Evolutionary conservation across 169 alveolate species (phyloP), one percentile per base, ranked within the genome.

Genomic region (Cryptosporidium muris): DNA sequence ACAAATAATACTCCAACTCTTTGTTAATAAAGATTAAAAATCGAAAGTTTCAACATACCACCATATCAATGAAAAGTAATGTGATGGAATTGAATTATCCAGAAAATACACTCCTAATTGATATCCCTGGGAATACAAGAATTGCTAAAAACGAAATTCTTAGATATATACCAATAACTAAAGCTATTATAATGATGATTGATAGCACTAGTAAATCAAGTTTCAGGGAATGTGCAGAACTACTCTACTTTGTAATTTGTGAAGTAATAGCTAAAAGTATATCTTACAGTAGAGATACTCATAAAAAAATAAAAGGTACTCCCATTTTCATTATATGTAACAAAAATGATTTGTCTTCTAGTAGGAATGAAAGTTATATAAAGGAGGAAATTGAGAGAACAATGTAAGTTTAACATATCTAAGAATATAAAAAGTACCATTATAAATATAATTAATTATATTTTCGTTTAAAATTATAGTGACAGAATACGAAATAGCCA

Each of bases 71-170:
- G 42, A 47, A 43, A 58, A 66, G 74, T 25, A 51, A 51, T 34
- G 8, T 37, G 11, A 74, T 51, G 37, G 60, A 47, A 58, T 4
- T 74, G 12, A 47, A 54, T 16, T 25, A 0, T 25, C 25, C 25
- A 16, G 81, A 66, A 42, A 37, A 49, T 6, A 16, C 12, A 52
- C 62, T 63, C 43, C 51, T 81, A 42, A 38, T 65, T 12, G 89
- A 81, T 40, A 81, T 81, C 43, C 89, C 89, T 52, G 89, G 89
- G 38, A 62, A 81, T 37, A 66, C 65, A 37, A 62, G 65, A 49
- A 45, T 60, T 5, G 62, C 54, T 16, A 45, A 81, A 38, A 64
- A 81, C 42, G 49, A 47, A 14, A 37, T 81, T 25, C 51, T 81
- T 6, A 62, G 53, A 14, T 62, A 81, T 36, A 14, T 81, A 3